Base-by-base conservation (phyloP, 2,329 filamentous ascomycete genomes). In the Xylaria sp. region DNA sequence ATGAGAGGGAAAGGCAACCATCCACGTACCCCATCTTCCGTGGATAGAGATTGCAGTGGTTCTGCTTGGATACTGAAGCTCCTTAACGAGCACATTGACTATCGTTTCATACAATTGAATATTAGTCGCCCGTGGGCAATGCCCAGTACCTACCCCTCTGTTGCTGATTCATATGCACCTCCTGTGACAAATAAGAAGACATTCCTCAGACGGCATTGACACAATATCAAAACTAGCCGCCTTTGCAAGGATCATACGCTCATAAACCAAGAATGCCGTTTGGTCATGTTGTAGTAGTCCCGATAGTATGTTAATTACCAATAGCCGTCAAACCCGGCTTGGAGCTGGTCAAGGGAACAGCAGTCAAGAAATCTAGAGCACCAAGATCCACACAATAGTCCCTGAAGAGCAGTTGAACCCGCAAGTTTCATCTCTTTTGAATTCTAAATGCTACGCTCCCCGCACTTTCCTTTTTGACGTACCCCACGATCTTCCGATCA, bases 401-500 rank as follows among this genome's bases (percentile, higher is more conserved):
- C 13, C 18, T 52, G 20, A n/a, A 55, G 10, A 53, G 50, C 18
- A 23, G 9, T 13, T n/a, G 5, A 45, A 45, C 39, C 6, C 20
- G 25, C 30, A 30, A 48, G 46, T 61, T 61, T 25, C 23, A 39
- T 39, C 13, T 7, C 18, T 36, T 15, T 39, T 18, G 36, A 13
- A 39, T 23, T 41, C 34, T 52, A 30, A 12, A 57, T 57, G 18
- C 36, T 43, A 60, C 60, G 32, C 39, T 60, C 61, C 65, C 65
- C 65, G 60, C 65, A 65, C 48, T 61, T 52, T 64, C 25, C 25
- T 10, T n/a, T 60, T 60, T 9, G 41, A 61, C 50, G 34, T 45
- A 65, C 65, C 65, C 65, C 65, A 57, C 60, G 61, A 64, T 67
- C 55, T 30, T 48, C 13, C 30, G 53, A 65, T 66, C 58, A 7